Percentiles rank a stretch among this genome's conserved stretches.
Evolutionary conservation across 495 filamentous ascomycete species (phyloP).

Genomic region (Podospora pseudoanserina): DNA sequence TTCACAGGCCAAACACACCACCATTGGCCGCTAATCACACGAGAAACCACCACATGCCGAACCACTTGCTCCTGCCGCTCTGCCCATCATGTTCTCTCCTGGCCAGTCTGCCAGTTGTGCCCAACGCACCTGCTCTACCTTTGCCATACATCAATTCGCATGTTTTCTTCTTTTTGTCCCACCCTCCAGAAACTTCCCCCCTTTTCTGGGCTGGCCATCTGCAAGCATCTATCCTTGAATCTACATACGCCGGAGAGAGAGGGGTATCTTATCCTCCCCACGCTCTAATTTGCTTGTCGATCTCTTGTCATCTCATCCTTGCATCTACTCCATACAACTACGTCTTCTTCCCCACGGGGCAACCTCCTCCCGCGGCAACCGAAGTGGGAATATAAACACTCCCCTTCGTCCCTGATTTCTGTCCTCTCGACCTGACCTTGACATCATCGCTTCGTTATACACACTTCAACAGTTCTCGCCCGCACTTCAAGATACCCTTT

Average conservation of each 20-base stretch:
- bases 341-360: background rate
- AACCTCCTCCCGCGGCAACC: background rate
- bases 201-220: background rate
- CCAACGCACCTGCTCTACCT: background rate
- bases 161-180: background rate
- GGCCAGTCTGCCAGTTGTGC: background rate
- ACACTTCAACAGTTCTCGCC: background rate
- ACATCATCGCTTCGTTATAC: background rate
- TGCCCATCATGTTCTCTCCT: background rate
- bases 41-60: constrained; percentile 21
- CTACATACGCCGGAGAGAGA: background rate
- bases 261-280: background rate
- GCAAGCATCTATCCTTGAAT: background rate
- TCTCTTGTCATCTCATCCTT: background rate
- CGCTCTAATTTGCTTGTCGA: background rate
- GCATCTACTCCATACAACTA: background rate
- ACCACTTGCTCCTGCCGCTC: constrained; percentile 4
- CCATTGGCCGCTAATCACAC: constrained; percentile 13
- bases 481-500: background rate
- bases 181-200: background rate
- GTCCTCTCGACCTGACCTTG: background rate
- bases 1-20: constrained; percentile 14
- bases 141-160: background rate
- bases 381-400: background rate
- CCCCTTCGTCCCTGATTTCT: background rate